Evolutionary conservation across 176 grass and related monocot species (phyloP).

Genomic region (Bonia amplexicaulis): DNA sequence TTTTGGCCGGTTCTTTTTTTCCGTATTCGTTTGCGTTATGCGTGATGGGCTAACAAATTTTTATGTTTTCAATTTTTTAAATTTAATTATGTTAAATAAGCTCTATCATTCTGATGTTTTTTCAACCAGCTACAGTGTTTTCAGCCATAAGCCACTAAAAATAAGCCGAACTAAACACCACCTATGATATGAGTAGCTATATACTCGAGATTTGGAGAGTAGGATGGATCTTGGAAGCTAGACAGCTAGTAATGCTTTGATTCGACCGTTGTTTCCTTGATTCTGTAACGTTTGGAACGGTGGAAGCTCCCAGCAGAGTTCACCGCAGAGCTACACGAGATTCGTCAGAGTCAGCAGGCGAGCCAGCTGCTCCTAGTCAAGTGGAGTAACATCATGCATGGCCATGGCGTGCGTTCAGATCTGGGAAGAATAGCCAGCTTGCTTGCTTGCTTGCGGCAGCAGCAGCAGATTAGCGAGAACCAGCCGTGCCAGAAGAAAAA

Average conservation of each 20-base stretch:
- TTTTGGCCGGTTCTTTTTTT: too few species aligned
- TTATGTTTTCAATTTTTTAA: too few species aligned
- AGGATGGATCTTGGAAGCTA: not conserved
- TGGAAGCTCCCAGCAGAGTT: not conserved
- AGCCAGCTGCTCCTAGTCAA: not conserved
- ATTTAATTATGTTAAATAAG: too few species aligned
- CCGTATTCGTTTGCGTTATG: too few species aligned
- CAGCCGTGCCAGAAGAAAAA: not conserved
- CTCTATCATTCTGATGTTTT: too few species aligned
- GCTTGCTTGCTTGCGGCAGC: not conserved
- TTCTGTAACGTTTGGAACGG: not conserved
- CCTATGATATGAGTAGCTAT: too few species aligned
- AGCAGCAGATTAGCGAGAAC: not conserved
- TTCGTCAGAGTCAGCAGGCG: slow-evolving; percentile 1
- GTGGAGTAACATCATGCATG: not conserved
- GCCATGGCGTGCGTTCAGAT: not conserved
- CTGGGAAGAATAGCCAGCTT: not conserved
- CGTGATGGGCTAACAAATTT: too few species aligned
- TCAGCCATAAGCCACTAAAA: too few species aligned
- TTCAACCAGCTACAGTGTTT: too few species aligned
- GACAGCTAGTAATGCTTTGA: not conserved
- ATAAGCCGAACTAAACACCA: too few species aligned
- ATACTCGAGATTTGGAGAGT: not conserved
- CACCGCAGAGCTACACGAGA: not conserved
- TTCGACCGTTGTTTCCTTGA: not conserved